These are phyloP conservation scores for Ophiostoma himal-ulmi DNA, from an alignment of 2,329 filamentous ascomycete species.

Conservation along the genomic window DNA sequence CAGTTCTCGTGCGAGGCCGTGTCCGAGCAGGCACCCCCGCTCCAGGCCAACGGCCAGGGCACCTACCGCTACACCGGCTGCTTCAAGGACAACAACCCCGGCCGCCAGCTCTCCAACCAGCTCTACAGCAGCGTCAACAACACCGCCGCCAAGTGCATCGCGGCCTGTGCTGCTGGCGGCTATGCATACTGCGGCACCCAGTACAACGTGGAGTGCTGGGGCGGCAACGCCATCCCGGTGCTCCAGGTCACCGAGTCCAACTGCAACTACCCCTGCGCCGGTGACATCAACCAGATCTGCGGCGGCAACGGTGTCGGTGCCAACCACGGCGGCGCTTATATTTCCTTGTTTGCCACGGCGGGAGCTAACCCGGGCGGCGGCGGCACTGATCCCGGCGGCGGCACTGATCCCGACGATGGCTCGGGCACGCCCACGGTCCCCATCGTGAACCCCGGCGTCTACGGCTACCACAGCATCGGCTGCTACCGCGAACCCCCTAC, in stretches of 20 bases:
- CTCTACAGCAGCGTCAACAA: slow-evolving; percentile 39
- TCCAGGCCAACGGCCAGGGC: slow-evolving; percentile 40
- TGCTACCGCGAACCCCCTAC: slow-evolving; percentile 33
- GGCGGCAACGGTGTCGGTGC: slow-evolving; percentile 44
- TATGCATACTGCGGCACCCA: slow-evolving; percentile 44
- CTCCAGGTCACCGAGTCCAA: slow-evolving; percentile 40
- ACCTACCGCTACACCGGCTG: slow-evolving; percentile 51
- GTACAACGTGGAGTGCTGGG: slow-evolving; percentile 51
- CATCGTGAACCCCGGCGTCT: slow-evolving; percentile 34
- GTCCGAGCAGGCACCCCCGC: slow-evolving; percentile 47
- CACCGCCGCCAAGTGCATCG: slow-evolving; percentile 43
- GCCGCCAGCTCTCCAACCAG: slow-evolving; percentile 43
- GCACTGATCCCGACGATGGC: slow-evolving; percentile 29
- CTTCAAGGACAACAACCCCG: slow-evolving; percentile 51
- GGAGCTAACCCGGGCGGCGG: slow-evolving; percentile 28
- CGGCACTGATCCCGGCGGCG: slow-evolving; percentile 27
- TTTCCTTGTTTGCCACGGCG: slow-evolving; percentile 43
- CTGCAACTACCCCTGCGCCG: slow-evolving; percentile 49
- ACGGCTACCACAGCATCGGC: slow-evolving; percentile 33
- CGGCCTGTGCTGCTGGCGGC: slow-evolving; percentile 35
- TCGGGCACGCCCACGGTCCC: slow-evolving; percentile 26
- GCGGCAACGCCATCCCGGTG: slow-evolving; percentile 43
- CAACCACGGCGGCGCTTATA: slow-evolving; percentile 36
- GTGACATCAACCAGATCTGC: slow-evolving; percentile 46
- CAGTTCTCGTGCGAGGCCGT: slow-evolving; percentile 49